Conservation (phyloP, 1,284 basidiomycete genomes). For the Lentinula novae-zelandiae region DNA sequence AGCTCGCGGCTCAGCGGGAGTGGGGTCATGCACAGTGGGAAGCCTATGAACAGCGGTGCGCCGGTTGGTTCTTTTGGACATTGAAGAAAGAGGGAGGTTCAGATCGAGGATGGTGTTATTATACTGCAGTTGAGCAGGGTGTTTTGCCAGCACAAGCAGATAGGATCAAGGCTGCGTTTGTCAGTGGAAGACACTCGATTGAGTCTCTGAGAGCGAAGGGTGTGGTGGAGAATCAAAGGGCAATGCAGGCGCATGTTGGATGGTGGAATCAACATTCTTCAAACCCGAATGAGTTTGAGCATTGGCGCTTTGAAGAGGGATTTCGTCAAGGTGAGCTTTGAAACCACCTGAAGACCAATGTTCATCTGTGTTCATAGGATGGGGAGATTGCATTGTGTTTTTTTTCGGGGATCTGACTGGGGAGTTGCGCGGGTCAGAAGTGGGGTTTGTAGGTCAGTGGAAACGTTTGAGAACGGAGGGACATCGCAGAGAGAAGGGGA, state of each 20-base stretch:
- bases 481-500: conserved; percentile 6
- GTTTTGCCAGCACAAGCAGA: conserved; percentile 7
- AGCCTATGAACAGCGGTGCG: conserved; percentile 63
- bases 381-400: conserved; percentile 47
- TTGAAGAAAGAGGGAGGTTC: conserved; percentile 24
- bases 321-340: conserved; percentile 40
- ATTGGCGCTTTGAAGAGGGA: conserved; percentile 64
- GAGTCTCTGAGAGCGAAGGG: conserved; percentile 8
- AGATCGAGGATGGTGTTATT: conserved; percentile 12
- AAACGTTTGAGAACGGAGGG: conserved; percentile 9
- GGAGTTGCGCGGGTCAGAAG: conserved; percentile 5
- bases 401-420: conserved; percentile 1
- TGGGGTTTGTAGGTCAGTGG: conserved; percentile 11
- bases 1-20: conserved; percentile 39
- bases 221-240: conserved; percentile 44
- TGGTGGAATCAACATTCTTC: conserved; percentile 15
- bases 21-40: conserved; percentile 69
- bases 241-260: conserved; percentile 52
- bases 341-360: background rate
- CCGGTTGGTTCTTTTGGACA: conserved; percentile 89
- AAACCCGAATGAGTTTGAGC: conserved; percentile 51
- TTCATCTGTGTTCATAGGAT: conserved; percentile 30
- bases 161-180: conserved; percentile 3
- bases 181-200: background rate
- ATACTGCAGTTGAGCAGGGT: conserved; percentile 13